Evolutionary conservation across 2,329 filamentous ascomycete species (phyloP), one percentile per base, ranked within the genome.

Genomic region (Elsinoe australis): DNA sequence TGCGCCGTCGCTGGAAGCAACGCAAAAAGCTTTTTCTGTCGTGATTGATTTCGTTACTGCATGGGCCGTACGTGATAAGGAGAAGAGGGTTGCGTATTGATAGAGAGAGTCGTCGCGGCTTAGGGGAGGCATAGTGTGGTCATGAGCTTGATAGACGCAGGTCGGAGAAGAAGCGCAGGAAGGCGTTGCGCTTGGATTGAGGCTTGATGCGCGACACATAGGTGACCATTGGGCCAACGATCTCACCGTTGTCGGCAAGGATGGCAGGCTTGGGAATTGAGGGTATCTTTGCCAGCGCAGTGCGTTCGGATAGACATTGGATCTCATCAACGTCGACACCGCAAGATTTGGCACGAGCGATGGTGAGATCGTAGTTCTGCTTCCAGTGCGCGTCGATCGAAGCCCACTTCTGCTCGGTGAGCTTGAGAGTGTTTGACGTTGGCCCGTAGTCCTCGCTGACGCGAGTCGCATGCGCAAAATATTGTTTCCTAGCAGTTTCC

Each of bases 371-470:
- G 61, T 92, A 79, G 49, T 80, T 77, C 28, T 66, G 64, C 61
- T 81, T 80, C 90, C 89, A 95, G 49, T 74, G 69, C 1, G 71
- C 72, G 61, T 95, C 86, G 34, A 85, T 85, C 56, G 83, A 79
- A 19, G 81, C 76, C 90, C 90, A 95, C 64, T 96, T 96, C 52
- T 84, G 78, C 64, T 92, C 82, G 0, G 89, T 95, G 49, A 92
- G 74, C 45, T 75, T 78, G 67, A 89, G 95, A 49, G 86, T 92
- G 63, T 87, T 92, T 47, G 88, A 95, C 0, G 87, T 95, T 26
- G 82, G 74, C 12, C 89, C 88, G 57, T 94, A 94, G 66, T 95
- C 87, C 65, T 95, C 89, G 49, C 85, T 84, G 0, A 86, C 92
- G 50, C 87, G 84, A 8, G 87, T 84, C 15, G 94, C 78, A 59